Conservation (phyloP, 805 yeast species). For the Ogataea glucozyma region DNA sequence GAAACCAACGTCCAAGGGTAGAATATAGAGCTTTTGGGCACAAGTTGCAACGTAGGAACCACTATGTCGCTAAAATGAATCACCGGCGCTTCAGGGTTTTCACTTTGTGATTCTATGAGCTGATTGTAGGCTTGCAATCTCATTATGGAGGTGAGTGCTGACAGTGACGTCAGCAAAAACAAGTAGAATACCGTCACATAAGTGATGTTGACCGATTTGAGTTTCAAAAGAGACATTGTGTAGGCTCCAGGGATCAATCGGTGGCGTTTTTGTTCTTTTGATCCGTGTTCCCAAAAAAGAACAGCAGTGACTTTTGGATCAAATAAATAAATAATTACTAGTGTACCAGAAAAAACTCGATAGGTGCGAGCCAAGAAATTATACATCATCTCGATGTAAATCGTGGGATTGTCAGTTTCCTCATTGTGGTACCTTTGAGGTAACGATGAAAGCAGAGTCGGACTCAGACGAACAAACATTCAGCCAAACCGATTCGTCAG, state of each 20-base stretch:
- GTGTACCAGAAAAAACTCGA: background rate
- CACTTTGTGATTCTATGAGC: conserved; percentile 22
- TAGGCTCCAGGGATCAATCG: too few relatives aligned
- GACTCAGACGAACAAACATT: background rate
- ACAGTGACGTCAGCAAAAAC: conserved; percentile 39
- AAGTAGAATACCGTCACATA: conserved; percentile 49
- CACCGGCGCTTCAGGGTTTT: conserved; percentile 4
- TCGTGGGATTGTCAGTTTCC: too few relatives aligned
- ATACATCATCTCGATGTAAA: too few relatives aligned
- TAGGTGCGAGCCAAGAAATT: background rate
- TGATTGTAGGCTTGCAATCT: conserved; percentile 40
- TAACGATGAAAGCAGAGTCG: background rate
- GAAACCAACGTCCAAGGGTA: conserved; percentile 67
- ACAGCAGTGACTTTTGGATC: background rate
- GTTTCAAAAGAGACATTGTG: conserved; percentile 24
- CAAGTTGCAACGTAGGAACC: conserved; percentile 58
- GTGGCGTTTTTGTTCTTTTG: too few relatives aligned
- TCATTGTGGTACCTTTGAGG: too few relatives aligned
- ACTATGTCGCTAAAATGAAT: conserved; percentile 43
- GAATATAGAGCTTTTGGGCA: conserved; percentile 54
- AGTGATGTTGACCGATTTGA: conserved; percentile 36
- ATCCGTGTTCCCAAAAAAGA: conserved; percentile 3
- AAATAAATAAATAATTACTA: background rate
- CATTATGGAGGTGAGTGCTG: conserved; percentile 43
- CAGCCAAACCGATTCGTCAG: background rate